Conservation (phyloP, 306 rosid species). For the Vicia sativa region DNA sequence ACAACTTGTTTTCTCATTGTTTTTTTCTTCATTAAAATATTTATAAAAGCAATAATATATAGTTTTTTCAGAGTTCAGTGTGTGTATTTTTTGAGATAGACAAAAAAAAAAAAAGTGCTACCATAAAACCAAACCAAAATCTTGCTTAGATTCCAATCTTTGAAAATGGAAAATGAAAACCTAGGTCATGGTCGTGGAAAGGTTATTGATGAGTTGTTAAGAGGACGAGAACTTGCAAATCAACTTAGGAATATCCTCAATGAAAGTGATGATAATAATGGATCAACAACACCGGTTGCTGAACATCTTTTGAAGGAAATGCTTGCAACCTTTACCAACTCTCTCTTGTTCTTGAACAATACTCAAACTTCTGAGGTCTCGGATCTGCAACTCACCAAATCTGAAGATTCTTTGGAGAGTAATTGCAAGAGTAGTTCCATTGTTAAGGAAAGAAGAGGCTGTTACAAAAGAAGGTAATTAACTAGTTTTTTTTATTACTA, state of each 20-base stretch:
- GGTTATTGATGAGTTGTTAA: constrained; percentile 44
- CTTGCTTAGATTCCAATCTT: not conserved
- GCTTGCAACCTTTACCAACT: constrained; percentile 46
- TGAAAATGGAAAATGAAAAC: constrained; percentile 24
- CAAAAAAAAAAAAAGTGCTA: not conserved
- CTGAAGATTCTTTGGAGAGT: constrained; percentile 54
- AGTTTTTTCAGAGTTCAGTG: constrained; percentile 22
- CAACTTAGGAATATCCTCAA: constrained; percentile 41
- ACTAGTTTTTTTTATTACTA: not conserved
- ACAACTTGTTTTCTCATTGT: not conserved
- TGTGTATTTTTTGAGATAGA: not conserved
- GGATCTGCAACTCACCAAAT: constrained; percentile 32
- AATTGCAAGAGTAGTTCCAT: constrained; percentile 38
- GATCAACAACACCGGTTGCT: constrained; percentile 22
- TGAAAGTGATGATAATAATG: not conserved
- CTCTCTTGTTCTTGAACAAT: constrained; percentile 43
- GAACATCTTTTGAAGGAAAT: constrained; percentile 45
- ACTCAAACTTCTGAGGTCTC: not conserved
- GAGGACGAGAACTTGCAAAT: constrained; percentile 45
- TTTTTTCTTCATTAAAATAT: not conserved
- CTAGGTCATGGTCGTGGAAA: not conserved
- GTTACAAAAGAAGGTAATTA: constrained; percentile 64
- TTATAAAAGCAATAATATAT: too few relatives aligned
- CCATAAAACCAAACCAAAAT: not conserved
- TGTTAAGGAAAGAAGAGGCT: constrained; percentile 51